These are phyloP conservation scores for Penicillium olsonii DNA, from an alignment of 2,329 filamentous ascomycete species.

Conservation along the genomic window DNA sequence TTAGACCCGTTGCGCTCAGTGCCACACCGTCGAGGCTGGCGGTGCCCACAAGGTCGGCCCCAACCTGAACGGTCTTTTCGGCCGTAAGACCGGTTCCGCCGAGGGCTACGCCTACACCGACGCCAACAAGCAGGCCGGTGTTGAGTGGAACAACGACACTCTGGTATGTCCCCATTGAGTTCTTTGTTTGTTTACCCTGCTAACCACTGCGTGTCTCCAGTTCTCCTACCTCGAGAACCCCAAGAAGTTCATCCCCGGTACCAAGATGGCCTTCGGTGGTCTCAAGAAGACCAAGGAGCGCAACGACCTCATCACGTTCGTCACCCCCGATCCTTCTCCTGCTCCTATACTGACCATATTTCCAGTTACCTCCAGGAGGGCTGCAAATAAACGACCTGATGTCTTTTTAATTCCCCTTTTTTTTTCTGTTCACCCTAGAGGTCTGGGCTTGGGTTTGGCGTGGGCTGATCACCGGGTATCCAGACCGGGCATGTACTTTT, in stretches of 20 bases:
- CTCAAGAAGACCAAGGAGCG: conserved; percentile 99
- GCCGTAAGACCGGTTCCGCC: conserved; percentile 88
- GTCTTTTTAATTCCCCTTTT: conserved; percentile 18
- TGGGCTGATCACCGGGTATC: conserved; percentile 28
- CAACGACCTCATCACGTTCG: conserved; percentile 97
- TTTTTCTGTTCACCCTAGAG: conserved; percentile 18
- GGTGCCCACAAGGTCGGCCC: conserved; percentile 98
- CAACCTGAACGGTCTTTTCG: conserved; percentile 95
- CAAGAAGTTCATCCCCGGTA: conserved; percentile 99
- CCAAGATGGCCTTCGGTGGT: conserved; percentile 99
- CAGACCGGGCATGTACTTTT: conserved; percentile 42
- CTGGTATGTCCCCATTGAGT: conserved; percentile 61
- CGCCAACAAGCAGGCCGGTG: conserved; percentile 97
- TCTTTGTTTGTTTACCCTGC: background rate
- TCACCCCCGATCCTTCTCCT: conserved; percentile 25
- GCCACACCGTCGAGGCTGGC: conserved; percentile 89
- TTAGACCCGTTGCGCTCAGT: conserved; percentile 90
- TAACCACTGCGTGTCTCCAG: conserved; percentile 46
- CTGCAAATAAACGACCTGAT: conserved; percentile 36
- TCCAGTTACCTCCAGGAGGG: conserved; percentile 42
- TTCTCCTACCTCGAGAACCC: conserved; percentile 99
- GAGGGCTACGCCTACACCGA: conserved; percentile 97
- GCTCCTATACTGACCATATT: conserved; percentile 17
- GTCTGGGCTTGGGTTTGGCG: conserved; percentile 24
- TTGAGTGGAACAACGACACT: conserved; percentile 82